Evolutionary conservation across 257 asterid species (phyloP).

Genomic region (Voacanga thouarsii): DNA sequence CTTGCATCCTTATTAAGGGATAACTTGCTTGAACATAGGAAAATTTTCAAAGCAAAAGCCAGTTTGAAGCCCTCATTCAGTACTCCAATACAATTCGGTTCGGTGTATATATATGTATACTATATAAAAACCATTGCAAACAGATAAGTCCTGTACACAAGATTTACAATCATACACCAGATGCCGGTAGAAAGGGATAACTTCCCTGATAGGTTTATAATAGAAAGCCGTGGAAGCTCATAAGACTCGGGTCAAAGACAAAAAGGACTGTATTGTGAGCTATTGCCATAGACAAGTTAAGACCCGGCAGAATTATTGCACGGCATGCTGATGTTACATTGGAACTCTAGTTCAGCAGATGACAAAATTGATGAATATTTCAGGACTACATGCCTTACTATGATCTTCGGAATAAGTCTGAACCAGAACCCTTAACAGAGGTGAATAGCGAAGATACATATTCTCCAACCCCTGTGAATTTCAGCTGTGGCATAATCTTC

Average conservation of each 20-base stretch:
- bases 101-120: not conserved
- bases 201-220: not conserved
- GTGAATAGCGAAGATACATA: constrained; percentile 43
- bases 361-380: constrained; percentile 23
- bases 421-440: constrained; percentile 31
- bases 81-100: not conserved
- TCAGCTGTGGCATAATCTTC: constrained; percentile 27
- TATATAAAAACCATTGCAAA: constrained; percentile 10
- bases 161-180: constrained; percentile 21
- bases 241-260: not conserved
- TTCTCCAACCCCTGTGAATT: constrained; percentile 34
- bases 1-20: not conserved
- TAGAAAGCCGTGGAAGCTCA: not conserved
- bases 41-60: not conserved
- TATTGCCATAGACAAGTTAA: not conserved
- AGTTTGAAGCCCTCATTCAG: not conserved
- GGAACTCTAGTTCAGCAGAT: not conserved
- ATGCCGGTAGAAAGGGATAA: not conserved
- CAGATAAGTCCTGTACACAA: constrained; percentile 16
- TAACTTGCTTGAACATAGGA: not conserved
- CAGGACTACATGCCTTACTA: constrained; percentile 11
- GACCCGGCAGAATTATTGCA: not conserved
- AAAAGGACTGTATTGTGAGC: not conserved
- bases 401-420: constrained; percentile 22
- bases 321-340: not conserved